A percentile compares a stretch with the other conserved stretches of the same genome.
Conservation (phyloP, 345 rosid species). For the Arabidopsis arenosa region DNA sequence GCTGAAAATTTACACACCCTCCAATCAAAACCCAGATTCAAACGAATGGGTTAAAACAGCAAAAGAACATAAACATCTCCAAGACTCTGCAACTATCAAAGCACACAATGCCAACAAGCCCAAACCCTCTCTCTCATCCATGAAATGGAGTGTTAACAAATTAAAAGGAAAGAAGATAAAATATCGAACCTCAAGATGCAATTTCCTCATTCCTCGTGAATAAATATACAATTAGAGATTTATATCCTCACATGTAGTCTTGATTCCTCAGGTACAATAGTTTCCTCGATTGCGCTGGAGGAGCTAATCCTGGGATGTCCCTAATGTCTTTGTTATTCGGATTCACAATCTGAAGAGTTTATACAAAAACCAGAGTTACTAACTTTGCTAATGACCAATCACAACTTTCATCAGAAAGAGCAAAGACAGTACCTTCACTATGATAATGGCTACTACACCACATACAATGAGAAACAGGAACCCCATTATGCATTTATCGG, state of each 20-base stretch:
- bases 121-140: constrained; percentile 26
- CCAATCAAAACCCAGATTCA: constrained; percentile 41
- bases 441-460: constrained; percentile 89
- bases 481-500: constrained; percentile 97
- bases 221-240: constrained; percentile 30
- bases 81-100: constrained; percentile 37
- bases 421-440: constrained; percentile 78
- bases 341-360: constrained; percentile 70
- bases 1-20: constrained; percentile 35
- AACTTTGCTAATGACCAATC: constrained; percentile 29
- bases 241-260: constrained; percentile 40
- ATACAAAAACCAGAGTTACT: constrained; percentile 12
- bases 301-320: constrained; percentile 99
- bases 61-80: constrained; percentile 22
- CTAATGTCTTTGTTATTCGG: constrained; percentile 89
- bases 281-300: constrained; percentile 93
- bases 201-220: constrained; percentile 32
- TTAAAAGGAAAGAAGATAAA: constrained; percentile 17
- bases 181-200: constrained; percentile 36
- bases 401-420: constrained; percentile 19
- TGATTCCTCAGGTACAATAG: constrained; percentile 60
- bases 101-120: constrained; percentile 34
- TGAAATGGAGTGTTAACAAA: constrained; percentile 27
- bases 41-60: constrained; percentile 9
- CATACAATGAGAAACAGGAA: constrained; percentile 89